These are phyloP conservation scores for Camellia oleifera DNA, from an alignment of 179 eudicot species.

Conservation along the genomic window DNA sequence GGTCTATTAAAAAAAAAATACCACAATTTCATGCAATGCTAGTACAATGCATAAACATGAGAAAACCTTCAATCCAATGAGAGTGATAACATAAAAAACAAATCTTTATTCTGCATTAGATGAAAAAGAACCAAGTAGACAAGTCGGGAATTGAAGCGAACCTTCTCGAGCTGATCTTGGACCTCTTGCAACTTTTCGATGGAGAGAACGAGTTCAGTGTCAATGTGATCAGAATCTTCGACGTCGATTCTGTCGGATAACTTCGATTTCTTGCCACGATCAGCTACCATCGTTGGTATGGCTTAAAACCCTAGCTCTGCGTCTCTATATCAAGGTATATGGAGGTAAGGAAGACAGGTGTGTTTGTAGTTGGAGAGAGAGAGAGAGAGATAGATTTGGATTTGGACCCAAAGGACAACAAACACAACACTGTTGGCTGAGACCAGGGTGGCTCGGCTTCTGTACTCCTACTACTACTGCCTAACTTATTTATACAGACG, in stretches of 20 bases:
- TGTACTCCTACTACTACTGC: too few species aligned
- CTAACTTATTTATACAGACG: too few species aligned
- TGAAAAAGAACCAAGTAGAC: too few species aligned
- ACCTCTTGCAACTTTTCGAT: constrained; percentile 79
- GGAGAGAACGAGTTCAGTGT: constrained; percentile 58
- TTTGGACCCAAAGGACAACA: neutral
- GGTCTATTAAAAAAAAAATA: neutral
- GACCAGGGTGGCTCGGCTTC: neutral
- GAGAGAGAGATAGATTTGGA: neutral
- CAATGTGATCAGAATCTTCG: constrained; percentile 55
- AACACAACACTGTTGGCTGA: neutral
- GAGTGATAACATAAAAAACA: neutral
- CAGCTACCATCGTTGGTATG: constrained; percentile 42
- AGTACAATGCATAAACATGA: neutral
- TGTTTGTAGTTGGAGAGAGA: neutral
- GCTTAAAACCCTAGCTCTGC: constrained; percentile 19
- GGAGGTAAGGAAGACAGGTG: neutral
- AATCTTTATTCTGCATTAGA: neutral
- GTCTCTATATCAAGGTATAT: neutral
- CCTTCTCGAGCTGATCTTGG: constrained; percentile 89
- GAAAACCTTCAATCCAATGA: neutral
- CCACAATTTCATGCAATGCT: neutral
- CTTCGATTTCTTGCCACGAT: constrained; percentile 59
- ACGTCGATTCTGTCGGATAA: constrained; percentile 37
- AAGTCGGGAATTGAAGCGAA: constrained; percentile 4